phyloP scores from a whole-genome alignment of 2,329 filamentous ascomycete genomes.

The Daldinia sp. region DNA sequence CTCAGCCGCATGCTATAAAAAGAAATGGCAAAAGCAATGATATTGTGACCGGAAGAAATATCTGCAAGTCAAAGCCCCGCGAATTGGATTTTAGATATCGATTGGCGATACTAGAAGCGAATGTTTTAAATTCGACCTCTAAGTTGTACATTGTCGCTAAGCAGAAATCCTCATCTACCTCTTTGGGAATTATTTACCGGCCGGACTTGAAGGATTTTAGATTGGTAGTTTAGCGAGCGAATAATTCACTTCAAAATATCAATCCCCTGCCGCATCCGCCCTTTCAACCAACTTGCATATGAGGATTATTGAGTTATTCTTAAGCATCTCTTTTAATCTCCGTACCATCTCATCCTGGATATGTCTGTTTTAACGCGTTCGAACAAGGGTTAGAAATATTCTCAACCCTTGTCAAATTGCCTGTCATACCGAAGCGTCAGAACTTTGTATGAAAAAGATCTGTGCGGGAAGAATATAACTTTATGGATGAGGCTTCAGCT shows the following conservation, averaged over 20 bases:
- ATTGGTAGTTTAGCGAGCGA: not conserved
- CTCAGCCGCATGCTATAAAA: conserved; percentile 38
- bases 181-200: not conserved
- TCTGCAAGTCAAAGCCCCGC: not conserved
- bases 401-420: not conserved
- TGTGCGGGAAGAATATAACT: not conserved
- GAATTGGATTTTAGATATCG: not conserved
- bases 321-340: not conserved
- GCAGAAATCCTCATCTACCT: not conserved
- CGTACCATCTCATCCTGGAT: not conserved
- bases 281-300: not conserved
- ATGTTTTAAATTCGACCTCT: not conserved
- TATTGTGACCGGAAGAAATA: not conserved
- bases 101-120: not conserved
- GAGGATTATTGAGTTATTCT: not conserved
- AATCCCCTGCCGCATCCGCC: not conserved
- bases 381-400: not conserved
- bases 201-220: not conserved
- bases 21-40: conserved; percentile 13
- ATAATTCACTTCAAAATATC: not conserved
- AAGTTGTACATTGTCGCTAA: not conserved
- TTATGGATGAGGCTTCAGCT: too few species aligned
- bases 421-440: not conserved
- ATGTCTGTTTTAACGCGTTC: not conserved
- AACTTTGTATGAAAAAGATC: not conserved